phyloP scores from a whole-genome alignment of 2,329 filamentous ascomycete genomes.

The Trichoderma gracile region DNA sequence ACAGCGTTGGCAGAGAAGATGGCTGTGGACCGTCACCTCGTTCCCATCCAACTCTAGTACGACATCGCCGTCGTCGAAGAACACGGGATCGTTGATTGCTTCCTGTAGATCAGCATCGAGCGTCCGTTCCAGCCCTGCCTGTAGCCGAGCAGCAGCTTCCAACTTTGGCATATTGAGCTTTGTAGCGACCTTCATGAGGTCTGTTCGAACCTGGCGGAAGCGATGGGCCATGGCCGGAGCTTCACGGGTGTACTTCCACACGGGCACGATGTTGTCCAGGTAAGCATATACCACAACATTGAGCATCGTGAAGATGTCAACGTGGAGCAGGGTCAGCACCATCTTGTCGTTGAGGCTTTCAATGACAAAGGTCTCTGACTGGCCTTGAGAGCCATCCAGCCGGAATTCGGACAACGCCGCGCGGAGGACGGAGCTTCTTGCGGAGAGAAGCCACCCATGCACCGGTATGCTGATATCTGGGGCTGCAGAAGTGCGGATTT shows the following conservation, averaged over 20 bases:
- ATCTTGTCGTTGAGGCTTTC: constrained; percentile 50
- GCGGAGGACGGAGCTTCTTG: constrained; percentile 70
- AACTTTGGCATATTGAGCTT: constrained; percentile 69
- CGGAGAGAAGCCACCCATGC: constrained; percentile 78
- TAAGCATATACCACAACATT: constrained; percentile 82
- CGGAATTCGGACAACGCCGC: constrained; percentile 60
- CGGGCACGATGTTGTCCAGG: constrained; percentile 75
- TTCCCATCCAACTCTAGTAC: constrained; percentile 74
- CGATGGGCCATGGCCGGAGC: constrained; percentile 65
- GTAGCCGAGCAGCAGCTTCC: constrained; percentile 75
- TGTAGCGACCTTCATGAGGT: constrained; percentile 83
- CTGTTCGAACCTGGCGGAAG: constrained; percentile 76
- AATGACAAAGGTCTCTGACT: constrained; percentile 37
- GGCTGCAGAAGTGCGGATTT: constrained; percentile 57
- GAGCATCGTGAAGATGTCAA: constrained; percentile 77
- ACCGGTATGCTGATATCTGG: constrained; percentile 75
- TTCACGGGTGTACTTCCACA: constrained; percentile 78
- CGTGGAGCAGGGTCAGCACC: constrained; percentile 63
- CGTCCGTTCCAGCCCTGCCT: constrained; percentile 63
- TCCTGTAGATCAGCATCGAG: constrained; percentile 69
- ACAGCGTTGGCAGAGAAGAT: constrained; percentile 77
- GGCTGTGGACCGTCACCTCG: constrained; percentile 73
- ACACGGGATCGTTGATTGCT: constrained; percentile 67
- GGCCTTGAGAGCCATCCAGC: constrained; percentile 30
- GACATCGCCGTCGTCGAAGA: constrained; percentile 79